phyloP scores from a whole-genome alignment of 148 eudicot genomes.

The Vaccinium darrowii region DNA sequence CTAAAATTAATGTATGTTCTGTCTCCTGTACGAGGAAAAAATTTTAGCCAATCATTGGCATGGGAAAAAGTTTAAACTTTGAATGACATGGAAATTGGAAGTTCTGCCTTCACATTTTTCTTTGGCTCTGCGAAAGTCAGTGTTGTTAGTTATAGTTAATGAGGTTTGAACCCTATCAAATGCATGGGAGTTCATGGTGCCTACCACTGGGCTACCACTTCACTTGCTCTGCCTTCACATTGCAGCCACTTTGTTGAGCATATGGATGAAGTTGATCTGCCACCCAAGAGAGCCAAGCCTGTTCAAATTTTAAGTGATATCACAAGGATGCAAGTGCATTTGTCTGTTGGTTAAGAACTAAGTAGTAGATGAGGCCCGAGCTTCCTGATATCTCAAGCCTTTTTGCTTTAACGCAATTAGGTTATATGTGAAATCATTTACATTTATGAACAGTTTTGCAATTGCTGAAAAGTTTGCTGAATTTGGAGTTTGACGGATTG shows the following conservation, averaged over 20 bases:
- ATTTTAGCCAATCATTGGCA: not conserved
- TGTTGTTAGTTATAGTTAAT: too few species aligned
- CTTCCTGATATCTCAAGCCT: not conserved
- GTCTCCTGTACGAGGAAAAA: not conserved
- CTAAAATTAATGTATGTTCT: not conserved
- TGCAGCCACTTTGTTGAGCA: not conserved
- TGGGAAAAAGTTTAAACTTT: not conserved
- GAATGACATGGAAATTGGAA: not conserved
- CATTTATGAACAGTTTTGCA: not conserved
- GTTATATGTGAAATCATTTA: not conserved
- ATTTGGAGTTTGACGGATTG: not conserved
- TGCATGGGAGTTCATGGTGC: too few species aligned
- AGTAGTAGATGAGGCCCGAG: not conserved
- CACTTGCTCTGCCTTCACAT: not conserved
- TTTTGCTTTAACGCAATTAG: not conserved
- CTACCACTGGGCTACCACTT: too few species aligned
- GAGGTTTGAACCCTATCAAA: too few species aligned
- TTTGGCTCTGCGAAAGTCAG: too few species aligned
- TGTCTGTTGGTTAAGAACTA: not conserved
- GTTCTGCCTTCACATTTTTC: not conserved
- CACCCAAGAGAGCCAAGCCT: not conserved
- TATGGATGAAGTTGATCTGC: not conserved
- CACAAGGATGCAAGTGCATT: not conserved
- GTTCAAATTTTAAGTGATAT: not conserved
- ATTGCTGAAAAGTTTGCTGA: not conserved